phyloP scores from a whole-genome alignment of 2,329 filamentous ascomycete genomes.

The Aspergillus piperis region DNA sequence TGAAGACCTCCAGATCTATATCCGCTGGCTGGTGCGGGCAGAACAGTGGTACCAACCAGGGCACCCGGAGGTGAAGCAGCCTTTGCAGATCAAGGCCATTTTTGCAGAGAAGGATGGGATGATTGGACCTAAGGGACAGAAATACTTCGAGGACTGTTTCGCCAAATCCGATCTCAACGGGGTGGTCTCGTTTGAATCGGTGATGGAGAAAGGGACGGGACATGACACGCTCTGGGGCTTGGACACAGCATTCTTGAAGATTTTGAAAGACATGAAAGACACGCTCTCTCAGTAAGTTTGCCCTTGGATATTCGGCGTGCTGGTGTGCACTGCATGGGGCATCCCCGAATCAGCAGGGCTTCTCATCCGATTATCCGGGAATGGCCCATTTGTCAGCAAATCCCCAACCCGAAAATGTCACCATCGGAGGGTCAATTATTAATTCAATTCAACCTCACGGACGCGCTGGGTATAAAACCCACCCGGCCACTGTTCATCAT shows the following conservation, averaged over 20 bases:
- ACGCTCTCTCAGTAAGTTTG: neutral
- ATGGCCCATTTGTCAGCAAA: constrained; percentile 9
- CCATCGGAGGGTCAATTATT: neutral
- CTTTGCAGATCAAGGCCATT: neutral
- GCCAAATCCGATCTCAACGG: neutral
- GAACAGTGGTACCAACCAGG: neutral
- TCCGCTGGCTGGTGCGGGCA: neutral
- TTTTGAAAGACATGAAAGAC: neutral
- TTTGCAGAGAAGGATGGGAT: constrained; percentile 1
- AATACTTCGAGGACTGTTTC: constrained; percentile 2
- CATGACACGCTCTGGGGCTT: constrained; percentile 1
- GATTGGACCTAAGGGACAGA: neutral
- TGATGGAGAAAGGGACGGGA: neutral
- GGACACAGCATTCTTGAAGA: neutral
- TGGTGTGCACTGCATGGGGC: neutral
- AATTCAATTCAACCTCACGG: neutral
- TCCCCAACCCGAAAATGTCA: neutral
- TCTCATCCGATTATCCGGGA: neutral
- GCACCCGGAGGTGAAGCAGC: neutral
- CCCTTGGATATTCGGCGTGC: neutral
- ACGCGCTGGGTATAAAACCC: neutral
- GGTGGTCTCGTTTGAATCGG: neutral
- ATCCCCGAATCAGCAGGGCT: neutral
- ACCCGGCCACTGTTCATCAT: neutral
- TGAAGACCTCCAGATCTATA: neutral